phyloP scores from a whole-genome alignment of 2,329 filamentous ascomycete species.

The Microsporum ferrugineum region DNA sequence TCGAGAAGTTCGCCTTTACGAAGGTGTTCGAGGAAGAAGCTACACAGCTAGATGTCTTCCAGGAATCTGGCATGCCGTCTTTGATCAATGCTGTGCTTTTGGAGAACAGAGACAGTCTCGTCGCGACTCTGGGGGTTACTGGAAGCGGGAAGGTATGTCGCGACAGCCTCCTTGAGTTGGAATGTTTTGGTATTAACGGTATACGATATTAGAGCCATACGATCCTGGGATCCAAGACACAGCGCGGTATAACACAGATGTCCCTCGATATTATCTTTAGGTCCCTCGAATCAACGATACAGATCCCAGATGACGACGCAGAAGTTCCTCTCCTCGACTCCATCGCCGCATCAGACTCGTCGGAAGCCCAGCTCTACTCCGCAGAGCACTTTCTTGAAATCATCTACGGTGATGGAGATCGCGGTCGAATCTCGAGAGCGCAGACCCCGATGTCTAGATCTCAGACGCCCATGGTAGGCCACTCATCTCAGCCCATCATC shows the following conservation, averaged over 20 bases:
- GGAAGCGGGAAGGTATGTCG: slow-evolving; percentile 81
- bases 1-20: slow-evolving; percentile 92
- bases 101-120: slow-evolving; percentile 74
- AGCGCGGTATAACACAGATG: slow-evolving; percentile 85
- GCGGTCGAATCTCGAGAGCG: slow-evolving; percentile 52
- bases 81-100: slow-evolving; percentile 73
- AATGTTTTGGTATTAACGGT: not conserved
- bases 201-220: slow-evolving; percentile 65
- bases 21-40: slow-evolving; percentile 82
- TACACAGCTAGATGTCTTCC: slow-evolving; percentile 75
- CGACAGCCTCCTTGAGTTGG: not conserved
- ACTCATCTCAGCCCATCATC: slow-evolving; percentile 22
- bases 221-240: slow-evolving; percentile 74
- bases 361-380: slow-evolving; percentile 65
- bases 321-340: slow-evolving; percentile 58
- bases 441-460: slow-evolving; percentile 55
- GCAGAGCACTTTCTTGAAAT: slow-evolving; percentile 69
- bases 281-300: slow-evolving; percentile 61
- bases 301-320: slow-evolving; percentile 44
- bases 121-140: slow-evolving; percentile 87
- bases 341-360: slow-evolving; percentile 62
- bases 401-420: slow-evolving; percentile 58
- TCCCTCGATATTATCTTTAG: slow-evolving; percentile 81
- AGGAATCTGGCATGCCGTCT: slow-evolving; percentile 60
- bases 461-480: slow-evolving; percentile 36